phyloP scores from a whole-genome alignment of 345 rosid genomes.

The Pistacia atlantica region DNA sequence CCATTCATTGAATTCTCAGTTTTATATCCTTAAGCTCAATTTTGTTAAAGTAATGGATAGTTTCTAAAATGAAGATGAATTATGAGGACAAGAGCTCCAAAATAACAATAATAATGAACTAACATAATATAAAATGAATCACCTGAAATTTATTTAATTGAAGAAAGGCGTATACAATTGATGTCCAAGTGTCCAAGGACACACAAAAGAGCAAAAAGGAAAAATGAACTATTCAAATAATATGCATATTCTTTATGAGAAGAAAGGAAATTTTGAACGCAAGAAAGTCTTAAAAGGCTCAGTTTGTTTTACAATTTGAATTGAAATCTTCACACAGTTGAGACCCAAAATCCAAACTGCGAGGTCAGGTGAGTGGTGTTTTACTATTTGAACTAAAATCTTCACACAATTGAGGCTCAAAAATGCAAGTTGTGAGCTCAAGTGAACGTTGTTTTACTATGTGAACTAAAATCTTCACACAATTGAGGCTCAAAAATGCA shows the following conservation, averaged over 20 bases:
- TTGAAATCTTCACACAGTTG: too few species aligned
- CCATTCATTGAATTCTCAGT: constrained; percentile 21
- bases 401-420: background rate
- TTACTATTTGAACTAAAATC: background rate
- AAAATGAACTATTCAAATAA: background rate
- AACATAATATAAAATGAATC: background rate
- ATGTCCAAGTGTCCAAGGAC: background rate
- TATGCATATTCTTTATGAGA: background rate
- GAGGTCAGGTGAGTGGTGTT: background rate
- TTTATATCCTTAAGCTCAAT: background rate
- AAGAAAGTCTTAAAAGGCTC: background rate
- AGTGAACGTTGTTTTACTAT: background rate
- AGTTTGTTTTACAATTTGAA: background rate
- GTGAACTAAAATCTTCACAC: background rate
- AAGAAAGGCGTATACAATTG: background rate
- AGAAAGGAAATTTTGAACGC: background rate
- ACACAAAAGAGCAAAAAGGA: background rate
- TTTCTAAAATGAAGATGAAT: background rate
- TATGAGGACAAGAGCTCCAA: background rate
- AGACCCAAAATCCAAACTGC: too few species aligned
- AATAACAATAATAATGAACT: background rate
- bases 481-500: background rate
- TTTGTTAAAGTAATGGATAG: background rate
- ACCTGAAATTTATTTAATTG: background rate
- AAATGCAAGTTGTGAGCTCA: background rate